Conservation (phyloP, 202 grass and related monocot genomes). For the Schoenoplectus tabernaemontani region DNA sequence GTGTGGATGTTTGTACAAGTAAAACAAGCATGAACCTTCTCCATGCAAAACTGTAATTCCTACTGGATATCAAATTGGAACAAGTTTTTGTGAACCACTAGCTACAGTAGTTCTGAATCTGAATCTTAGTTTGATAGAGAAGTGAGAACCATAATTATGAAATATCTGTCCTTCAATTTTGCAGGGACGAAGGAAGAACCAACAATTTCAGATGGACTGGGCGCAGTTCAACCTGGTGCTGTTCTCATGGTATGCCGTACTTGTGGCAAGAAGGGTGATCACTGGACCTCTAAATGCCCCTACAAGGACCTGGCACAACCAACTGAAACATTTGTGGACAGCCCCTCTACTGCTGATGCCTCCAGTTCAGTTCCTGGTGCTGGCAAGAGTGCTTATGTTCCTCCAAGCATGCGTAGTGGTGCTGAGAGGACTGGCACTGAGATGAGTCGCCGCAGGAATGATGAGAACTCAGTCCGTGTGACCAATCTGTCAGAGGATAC, state of each 20-base stretch:
- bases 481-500: slow-evolving; percentile 54
- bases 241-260: slow-evolving; percentile 50
- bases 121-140: background rate
- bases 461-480: slow-evolving; percentile 47
- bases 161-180: background rate
- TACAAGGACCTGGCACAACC: slow-evolving; percentile 45
- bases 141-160: background rate
- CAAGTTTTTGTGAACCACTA: background rate
- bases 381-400: slow-evolving; percentile 58
- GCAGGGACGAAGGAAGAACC: slow-evolving; percentile 42
- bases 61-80: background rate
- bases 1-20: background rate
- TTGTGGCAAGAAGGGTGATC: slow-evolving; percentile 48
- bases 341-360: slow-evolving; percentile 49
- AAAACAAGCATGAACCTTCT: background rate
- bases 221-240: slow-evolving; percentile 24
- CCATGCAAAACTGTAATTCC: background rate
- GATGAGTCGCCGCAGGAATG: slow-evolving; percentile 36
- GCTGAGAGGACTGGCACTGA: slow-evolving; percentile 24
- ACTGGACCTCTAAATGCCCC: slow-evolving; percentile 56
- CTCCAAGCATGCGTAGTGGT: slow-evolving; percentile 76
- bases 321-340: slow-evolving; percentile 38
- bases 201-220: slow-evolving; percentile 29
- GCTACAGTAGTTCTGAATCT: background rate
- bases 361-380: slow-evolving; percentile 19